These are phyloP conservation scores for Phytophthora pini DNA, from an alignment of 352 stramenopile genomes.

Conservation along the genomic window DNA sequence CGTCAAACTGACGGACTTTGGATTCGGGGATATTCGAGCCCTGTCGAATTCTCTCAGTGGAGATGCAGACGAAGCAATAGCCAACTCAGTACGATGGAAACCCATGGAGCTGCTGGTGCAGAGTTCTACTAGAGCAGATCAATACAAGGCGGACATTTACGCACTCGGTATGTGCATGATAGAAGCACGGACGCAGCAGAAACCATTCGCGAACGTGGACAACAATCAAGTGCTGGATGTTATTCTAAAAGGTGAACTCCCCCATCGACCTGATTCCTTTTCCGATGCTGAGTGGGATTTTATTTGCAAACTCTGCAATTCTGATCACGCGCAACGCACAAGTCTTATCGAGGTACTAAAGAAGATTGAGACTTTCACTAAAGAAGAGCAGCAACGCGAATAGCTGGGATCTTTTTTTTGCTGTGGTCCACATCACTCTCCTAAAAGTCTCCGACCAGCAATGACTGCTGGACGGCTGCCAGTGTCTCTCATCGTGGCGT, in stretches of 20 bases:
- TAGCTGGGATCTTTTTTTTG: too few relatives aligned
- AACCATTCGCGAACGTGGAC: conserved; percentile 12
- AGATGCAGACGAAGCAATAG: neutral
- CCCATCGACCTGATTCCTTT: conserved; percentile 10
- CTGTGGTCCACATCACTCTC: conserved; percentile 19
- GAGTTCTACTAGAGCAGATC: neutral
- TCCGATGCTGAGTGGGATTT: conserved; percentile 19
- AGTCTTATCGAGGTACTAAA: conserved; percentile 14
- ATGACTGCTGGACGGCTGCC: conserved; percentile 27
- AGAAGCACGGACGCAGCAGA: conserved; percentile 24
- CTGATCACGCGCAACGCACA: conserved; percentile 13
- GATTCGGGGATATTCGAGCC: conserved; percentile 18
- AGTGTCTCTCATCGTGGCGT: conserved; percentile 73
- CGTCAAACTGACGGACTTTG: conserved; percentile 43
- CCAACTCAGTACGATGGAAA: conserved; percentile 31
- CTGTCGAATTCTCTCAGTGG: conserved; percentile 18
- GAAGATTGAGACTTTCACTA: conserved; percentile 11
- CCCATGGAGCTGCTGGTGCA: conserved; percentile 32
- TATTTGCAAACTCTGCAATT: conserved; percentile 13
- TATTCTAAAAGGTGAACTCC: conserved; percentile 10
- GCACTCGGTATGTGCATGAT: conserved; percentile 40
- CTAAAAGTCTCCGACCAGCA: neutral
- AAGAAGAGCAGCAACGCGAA: conserved; percentile 1
- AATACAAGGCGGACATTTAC: conserved; percentile 33
- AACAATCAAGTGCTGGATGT: conserved; percentile 7